Base-by-base conservation (phyloP, 257 asterid genomes). In the Nyctanthes arbortristis region DNA sequence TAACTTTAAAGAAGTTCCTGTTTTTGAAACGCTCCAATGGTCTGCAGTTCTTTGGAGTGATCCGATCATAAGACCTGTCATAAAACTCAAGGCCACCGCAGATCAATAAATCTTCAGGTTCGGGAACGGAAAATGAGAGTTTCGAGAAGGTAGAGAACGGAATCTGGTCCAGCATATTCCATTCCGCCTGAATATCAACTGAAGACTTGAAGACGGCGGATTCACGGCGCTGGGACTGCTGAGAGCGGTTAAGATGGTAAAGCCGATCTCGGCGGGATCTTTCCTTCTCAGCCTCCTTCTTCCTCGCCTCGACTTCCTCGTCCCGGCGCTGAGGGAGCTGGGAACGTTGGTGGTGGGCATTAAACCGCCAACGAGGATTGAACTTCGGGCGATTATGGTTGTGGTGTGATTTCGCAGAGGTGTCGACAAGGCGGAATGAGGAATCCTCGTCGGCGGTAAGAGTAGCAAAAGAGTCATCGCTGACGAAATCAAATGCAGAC, bases 131-230 rank as follows among this genome's bases (percentile, higher is more conserved):
- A 69, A 81, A 93, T 0, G 99, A 89, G 18, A 93, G 75, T 66
- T 93, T 93, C 0, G 92, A 85, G 80, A 93, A 93, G 1, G 93
- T 93, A 5, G 99, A 91, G 84, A 93, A 93, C 0, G 99, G 99
- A 39, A 93, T 91, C 74, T 93, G 99, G 57, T 93, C 99, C 0
- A 93, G 86, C 99, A 93, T 93, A n/a, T 91, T 93, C 99, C 99
- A 93, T 54, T 93, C 99, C 0, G 99, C 97, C 75, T 91, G 99
- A 71, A 93, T 93, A 78, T 93, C 99, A 2, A 93, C 99, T 0
- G 96, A 87, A 0, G 96, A 89, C 73, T 93, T 93, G 72, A 89
- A 89, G 29, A 86, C 97, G 0, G 97, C 71, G 1, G 91, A 83
- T 49, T 93, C 99, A 0, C 99, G 86, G 37, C 99, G 88, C 72